Percentiles rank a stretch among this genome's conserved stretches.
Evolutionary conservation across 257 asterid species (phyloP).

Genomic region (Avicennia marina): DNA sequence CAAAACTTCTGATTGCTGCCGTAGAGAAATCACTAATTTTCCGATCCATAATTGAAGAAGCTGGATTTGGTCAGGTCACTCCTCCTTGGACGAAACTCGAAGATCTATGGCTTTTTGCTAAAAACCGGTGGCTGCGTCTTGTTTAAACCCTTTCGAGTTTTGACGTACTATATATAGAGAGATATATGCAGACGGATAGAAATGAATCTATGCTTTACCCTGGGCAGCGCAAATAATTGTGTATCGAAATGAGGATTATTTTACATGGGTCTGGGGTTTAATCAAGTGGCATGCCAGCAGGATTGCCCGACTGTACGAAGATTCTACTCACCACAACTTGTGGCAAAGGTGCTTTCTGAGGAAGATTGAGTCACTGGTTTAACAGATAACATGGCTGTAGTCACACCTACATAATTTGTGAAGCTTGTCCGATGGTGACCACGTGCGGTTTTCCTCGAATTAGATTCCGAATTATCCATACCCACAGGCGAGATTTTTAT

Average conservation of each 20-base stretch:
- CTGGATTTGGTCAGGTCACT: neutral
- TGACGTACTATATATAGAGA: conserved; percentile 3
- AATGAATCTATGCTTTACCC: neutral
- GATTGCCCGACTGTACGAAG: neutral
- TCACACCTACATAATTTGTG: neutral
- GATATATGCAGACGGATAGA: neutral
- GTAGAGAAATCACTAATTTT: conserved; percentile 14
- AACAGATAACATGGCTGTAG: neutral
- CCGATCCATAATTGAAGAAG: conserved; percentile 18
- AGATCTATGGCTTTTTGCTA: neutral
- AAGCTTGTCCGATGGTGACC: neutral
- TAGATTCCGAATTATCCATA: neutral
- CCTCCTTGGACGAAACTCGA: neutral
- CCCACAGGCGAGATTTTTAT: neutral
- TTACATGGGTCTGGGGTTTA: neutral
- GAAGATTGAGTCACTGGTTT: neutral
- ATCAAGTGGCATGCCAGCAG: conserved; percentile 1
- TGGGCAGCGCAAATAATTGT: neutral
- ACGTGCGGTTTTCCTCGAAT: neutral
- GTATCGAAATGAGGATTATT: neutral
- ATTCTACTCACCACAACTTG: conserved; percentile 1
- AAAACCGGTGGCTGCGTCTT: neutral
- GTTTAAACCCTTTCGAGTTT: neutral
- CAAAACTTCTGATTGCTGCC: conserved; percentile 21
- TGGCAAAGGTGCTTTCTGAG: neutral